Conservation (phyloP, 2,329 filamentous ascomycete genomes). For the Ascochyta viciae-villosae region DNA sequence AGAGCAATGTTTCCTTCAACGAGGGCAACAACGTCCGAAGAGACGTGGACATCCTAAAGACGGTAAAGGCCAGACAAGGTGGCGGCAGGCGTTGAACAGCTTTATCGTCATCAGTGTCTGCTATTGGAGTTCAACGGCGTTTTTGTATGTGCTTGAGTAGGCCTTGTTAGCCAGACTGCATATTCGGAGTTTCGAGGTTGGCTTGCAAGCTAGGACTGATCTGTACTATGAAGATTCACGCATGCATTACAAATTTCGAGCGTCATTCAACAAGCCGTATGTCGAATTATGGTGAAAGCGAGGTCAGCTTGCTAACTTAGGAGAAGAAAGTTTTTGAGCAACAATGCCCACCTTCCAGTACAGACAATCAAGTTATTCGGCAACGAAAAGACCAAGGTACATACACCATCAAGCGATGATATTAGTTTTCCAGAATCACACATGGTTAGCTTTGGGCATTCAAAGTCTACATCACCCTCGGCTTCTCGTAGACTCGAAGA, state of each 20-base stretch:
- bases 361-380: too few relatives aligned
- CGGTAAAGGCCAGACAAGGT: slow-evolving; percentile 37
- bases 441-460: too few relatives aligned
- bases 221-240: background rate
- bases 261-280: background rate
- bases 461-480: too few relatives aligned
- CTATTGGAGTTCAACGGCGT: slow-evolving; percentile 12
- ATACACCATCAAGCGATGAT: too few relatives aligned
- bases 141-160: slow-evolving; percentile 5
- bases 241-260: background rate
- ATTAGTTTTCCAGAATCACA: too few relatives aligned
- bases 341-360: too few relatives aligned
- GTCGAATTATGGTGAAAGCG: background rate
- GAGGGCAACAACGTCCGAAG: slow-evolving; percentile 36
- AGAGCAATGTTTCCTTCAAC: slow-evolving; percentile 56
- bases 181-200: slow-evolving; percentile 6
- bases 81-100: slow-evolving; percentile 30
- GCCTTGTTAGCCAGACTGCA: slow-evolving; percentile 15
- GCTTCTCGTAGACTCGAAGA: too few relatives aligned
- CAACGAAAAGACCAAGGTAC: too few relatives aligned
- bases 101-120: background rate
- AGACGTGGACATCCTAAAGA: slow-evolving; percentile 42
- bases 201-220: background rate
- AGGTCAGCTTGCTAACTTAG: too few relatives aligned
- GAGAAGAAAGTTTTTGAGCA: too few relatives aligned